Evolutionary conservation across 148 eudicot genomes (phyloP).

Genomic region (Limonium bicolor): DNA sequence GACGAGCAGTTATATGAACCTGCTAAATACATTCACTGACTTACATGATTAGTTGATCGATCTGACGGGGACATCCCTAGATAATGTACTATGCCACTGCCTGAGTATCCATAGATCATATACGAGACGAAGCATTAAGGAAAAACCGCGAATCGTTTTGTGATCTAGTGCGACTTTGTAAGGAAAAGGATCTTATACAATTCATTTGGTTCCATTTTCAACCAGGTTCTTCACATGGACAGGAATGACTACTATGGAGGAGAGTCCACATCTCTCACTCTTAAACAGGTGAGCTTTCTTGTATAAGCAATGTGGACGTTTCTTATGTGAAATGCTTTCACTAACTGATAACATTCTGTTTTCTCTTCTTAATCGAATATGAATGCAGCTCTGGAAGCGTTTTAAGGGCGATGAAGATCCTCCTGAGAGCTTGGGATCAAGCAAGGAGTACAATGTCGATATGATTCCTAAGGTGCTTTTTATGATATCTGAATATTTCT

Average conservation of each 20-base stretch:
- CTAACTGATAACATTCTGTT: neutral
- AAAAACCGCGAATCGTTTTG: too few species aligned
- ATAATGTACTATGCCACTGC: too few species aligned
- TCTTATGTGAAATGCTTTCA: neutral
- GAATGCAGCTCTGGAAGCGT: conserved; percentile 66
- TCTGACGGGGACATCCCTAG: neutral
- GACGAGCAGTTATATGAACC: neutral
- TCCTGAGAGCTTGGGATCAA: conserved; percentile 43
- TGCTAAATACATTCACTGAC: too few species aligned
- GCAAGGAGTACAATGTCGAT: conserved; percentile 82
- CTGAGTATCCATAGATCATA: too few species aligned
- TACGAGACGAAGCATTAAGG: too few species aligned
- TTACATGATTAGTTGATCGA: neutral
- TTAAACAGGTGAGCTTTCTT: conserved; percentile 38
- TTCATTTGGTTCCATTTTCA: neutral
- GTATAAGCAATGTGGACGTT: neutral
- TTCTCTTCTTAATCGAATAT: too few species aligned
- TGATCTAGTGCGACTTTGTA: neutral
- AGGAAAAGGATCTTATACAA: neutral
- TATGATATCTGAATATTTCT: neutral
- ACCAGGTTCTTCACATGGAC: conserved; percentile 86
- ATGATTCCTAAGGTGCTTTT: conserved; percentile 68
- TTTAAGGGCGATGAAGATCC: conserved; percentile 46
- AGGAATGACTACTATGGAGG: conserved; percentile 87
- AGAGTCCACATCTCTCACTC: conserved; percentile 61